phyloP scores from a whole-genome alignment of 2,329 filamentous ascomycete species.

The Aspergillus melleus region DNA sequence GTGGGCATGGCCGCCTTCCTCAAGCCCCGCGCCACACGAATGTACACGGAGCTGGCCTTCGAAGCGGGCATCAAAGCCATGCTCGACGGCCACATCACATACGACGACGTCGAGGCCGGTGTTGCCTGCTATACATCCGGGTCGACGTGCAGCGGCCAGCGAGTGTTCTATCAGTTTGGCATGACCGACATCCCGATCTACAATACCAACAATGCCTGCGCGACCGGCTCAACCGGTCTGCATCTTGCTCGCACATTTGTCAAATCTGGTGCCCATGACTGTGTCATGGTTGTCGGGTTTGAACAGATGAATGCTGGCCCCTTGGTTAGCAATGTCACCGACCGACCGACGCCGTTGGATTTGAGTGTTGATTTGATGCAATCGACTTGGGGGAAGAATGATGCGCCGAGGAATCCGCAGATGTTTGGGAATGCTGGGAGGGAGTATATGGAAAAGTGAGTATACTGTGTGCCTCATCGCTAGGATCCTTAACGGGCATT shows the following conservation, averaged over 20 bases:
- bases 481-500: too few species aligned
- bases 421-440: conserved; percentile 91
- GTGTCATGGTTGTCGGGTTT: conserved; percentile 92
- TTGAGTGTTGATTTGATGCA: conserved; percentile 75
- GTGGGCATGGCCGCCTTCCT: conserved; percentile 99
- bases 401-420: conserved; percentile 81
- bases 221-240: conserved; percentile 86
- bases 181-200: conserved; percentile 95
- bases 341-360: conserved; percentile 74
- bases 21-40: conserved; percentile 88
- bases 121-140: conserved; percentile 98
- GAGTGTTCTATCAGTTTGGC: conserved; percentile 97
- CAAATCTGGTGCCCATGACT: conserved; percentile 75
- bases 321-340: conserved; percentile 67
- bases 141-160: conserved; percentile 88
- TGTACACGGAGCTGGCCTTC: conserved; percentile 91
- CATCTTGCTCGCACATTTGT: conserved; percentile 79
- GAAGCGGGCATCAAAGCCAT: conserved; percentile 87
- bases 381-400: conserved; percentile 73
- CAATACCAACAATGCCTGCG: conserved; percentile 98
- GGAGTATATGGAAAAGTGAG: conserved; percentile 90
- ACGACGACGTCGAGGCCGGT: conserved; percentile 92
- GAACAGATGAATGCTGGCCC: conserved; percentile 92
- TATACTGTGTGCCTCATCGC: conserved; percentile 2
- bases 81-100: conserved; percentile 74